Evolutionary conservation across 495 filamentous ascomycete genomes (phyloP).

Genomic region (Cercophora sp.): DNA sequence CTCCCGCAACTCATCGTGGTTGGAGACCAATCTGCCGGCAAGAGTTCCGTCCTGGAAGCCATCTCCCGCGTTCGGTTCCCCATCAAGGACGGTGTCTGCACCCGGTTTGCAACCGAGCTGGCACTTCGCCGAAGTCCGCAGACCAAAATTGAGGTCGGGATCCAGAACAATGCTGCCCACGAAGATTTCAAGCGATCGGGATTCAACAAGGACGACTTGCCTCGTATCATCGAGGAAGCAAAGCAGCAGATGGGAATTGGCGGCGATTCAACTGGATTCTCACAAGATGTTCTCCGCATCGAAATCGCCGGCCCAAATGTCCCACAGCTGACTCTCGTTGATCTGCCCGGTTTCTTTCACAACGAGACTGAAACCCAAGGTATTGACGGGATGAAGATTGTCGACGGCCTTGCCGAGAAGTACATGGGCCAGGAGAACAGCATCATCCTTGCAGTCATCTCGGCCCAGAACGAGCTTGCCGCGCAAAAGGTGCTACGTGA

Average conservation of each 20-base stretch:
- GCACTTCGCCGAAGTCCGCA: constrained; percentile 40
- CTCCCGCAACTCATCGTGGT: constrained; percentile 59
- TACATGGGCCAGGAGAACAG: constrained; percentile 56
- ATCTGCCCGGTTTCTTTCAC: constrained; percentile 58
- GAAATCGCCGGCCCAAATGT: constrained; percentile 56
- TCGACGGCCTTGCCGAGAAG: constrained; percentile 44
- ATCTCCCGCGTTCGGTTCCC: constrained; percentile 58
- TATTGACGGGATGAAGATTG: constrained; percentile 42
- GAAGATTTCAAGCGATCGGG: constrained; percentile 26
- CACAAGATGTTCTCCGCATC: constrained; percentile 57
- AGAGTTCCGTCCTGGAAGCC: constrained; percentile 61
- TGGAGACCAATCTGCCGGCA: constrained; percentile 57
- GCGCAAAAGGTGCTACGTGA: constrained; percentile 48
- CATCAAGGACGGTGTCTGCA: constrained; percentile 44
- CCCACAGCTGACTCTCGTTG: constrained; percentile 59
- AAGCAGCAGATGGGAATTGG: constrained; percentile 45
- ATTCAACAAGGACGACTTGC: constrained; percentile 31
- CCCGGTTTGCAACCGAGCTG: constrained; percentile 53
- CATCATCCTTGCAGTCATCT: constrained; percentile 58
- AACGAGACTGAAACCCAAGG: constrained; percentile 40
- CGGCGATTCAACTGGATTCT: constrained; percentile 38
- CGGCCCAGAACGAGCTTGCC: constrained; percentile 46
- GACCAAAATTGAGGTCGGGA: constrained; percentile 22
- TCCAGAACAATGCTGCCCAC: constrained; percentile 22
- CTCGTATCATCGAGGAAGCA: constrained; percentile 45